Conservation (phyloP, 164 flowering plant genomes). For the Dillenia suffruticosa region DNA sequence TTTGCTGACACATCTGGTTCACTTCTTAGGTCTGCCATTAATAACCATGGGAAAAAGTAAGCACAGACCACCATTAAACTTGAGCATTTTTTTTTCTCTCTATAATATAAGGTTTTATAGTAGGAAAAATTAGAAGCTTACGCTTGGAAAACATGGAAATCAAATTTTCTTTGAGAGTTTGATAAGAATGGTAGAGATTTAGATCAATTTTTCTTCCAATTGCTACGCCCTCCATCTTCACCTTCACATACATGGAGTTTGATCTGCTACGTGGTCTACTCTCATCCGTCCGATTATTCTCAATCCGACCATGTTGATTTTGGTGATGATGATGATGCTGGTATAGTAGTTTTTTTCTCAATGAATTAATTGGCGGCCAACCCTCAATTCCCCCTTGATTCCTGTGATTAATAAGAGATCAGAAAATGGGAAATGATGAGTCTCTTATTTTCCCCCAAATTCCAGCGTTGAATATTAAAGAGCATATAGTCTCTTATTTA, state of each 20-base stretch:
- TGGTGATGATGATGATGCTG: background rate
- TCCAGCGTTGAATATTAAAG: too few relatives aligned
- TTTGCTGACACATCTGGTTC: background rate
- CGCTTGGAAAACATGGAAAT: slow-evolving; percentile 45
- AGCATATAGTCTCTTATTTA: too few relatives aligned
- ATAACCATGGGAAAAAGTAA: background rate
- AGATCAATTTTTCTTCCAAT: slow-evolving; percentile 60
- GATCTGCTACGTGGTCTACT: background rate
- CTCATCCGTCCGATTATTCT: too few relatives aligned
- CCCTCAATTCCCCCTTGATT: slow-evolving; percentile 26
- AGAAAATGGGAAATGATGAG: background rate
- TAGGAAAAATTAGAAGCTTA: slow-evolving; percentile 13
- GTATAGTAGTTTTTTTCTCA: slow-evolving; percentile 21
- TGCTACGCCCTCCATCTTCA: slow-evolving; percentile 65
- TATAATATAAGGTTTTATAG: background rate
- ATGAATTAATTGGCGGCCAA: slow-evolving; percentile 51
- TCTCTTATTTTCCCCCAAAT: background rate
- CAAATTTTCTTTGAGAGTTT: slow-evolving; percentile 28
- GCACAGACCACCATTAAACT: background rate
- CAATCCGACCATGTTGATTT: background rate
- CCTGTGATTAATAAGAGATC: background rate
- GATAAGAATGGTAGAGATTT: slow-evolving; percentile 32
- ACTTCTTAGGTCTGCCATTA: slow-evolving; percentile 20
- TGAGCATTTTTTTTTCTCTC: background rate
- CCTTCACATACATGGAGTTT: slow-evolving; percentile 48